phyloP scores from a whole-genome alignment of 768 basidiomycete genomes.

The Leccinum sublutescens region DNA sequence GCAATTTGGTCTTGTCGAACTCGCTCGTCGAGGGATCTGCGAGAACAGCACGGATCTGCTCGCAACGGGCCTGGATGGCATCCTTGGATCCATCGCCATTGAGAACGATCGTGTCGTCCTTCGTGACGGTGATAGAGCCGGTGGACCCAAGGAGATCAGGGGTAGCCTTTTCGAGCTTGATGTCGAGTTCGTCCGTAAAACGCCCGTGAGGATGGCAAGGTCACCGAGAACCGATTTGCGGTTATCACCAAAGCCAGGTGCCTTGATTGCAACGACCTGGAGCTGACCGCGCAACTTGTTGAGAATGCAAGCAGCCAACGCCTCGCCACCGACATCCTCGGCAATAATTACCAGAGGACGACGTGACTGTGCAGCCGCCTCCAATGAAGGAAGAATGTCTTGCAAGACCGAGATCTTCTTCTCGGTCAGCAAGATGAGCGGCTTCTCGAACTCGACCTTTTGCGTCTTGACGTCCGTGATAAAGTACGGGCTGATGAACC shows the following conservation, averaged over 20 bases:
- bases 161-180: slow-evolving; percentile 92
- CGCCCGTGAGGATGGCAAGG: slow-evolving; percentile 94
- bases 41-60: slow-evolving; percentile 87
- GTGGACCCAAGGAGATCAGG: slow-evolving; percentile 87
- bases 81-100: slow-evolving; percentile 94
- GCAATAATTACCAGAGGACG: slow-evolving; percentile 96
- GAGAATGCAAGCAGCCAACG: slow-evolving; percentile 94
- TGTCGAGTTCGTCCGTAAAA: slow-evolving; percentile 97
- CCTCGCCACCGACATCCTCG: slow-evolving; percentile 97
- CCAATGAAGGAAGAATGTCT: slow-evolving; percentile 92
- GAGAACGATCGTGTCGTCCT: slow-evolving; percentile 96
- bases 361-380: slow-evolving; percentile 73
- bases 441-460: slow-evolving; percentile 97
- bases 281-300: slow-evolving; percentile 99
- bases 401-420: slow-evolving; percentile 97
- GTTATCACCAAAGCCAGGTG: slow-evolving; percentile 98
- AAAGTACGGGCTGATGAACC: slow-evolving; percentile 97
- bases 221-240: slow-evolving; percentile 98
- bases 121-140: slow-evolving; percentile 91
- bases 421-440: slow-evolving; percentile 87
- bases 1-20: slow-evolving; percentile 91
- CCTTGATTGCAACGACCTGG: slow-evolving; percentile 92
- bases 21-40: slow-evolving; percentile 84
- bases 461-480: slow-evolving; percentile 97
- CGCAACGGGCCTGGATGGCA: slow-evolving; percentile 87